These are phyloP conservation scores for Neopestalotiopsis sp. DNA, from an alignment of 2,329 filamentous ascomycete genomes.

Conservation along the genomic window DNA sequence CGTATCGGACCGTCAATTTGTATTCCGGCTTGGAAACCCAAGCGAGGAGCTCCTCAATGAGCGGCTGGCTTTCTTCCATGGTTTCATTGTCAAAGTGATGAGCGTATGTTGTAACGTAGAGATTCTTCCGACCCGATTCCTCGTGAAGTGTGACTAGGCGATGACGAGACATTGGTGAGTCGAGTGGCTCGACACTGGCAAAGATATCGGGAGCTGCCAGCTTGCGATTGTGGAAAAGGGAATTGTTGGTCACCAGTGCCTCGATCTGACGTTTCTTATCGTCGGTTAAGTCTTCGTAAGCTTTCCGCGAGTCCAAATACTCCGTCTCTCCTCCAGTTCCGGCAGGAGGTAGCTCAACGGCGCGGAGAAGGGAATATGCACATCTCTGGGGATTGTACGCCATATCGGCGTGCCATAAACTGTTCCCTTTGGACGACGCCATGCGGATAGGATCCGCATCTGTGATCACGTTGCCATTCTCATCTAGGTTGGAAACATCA, in stretches of 20 bases:
- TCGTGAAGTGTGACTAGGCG: slow-evolving; percentile 56
- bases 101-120: slow-evolving; percentile 58
- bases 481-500: slow-evolving; percentile 14
- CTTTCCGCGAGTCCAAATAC: slow-evolving; percentile 57
- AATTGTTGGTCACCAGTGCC: slow-evolving; percentile 54
- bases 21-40: slow-evolving; percentile 55
- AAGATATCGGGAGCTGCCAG: slow-evolving; percentile 55
- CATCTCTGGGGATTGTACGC: slow-evolving; percentile 60
- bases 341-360: slow-evolving; percentile 52
- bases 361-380: slow-evolving; percentile 55
- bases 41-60: slow-evolving; percentile 38
- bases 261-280: slow-evolving; percentile 40
- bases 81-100: slow-evolving; percentile 54
- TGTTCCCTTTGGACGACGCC: slow-evolving; percentile 43
- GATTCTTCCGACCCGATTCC: slow-evolving; percentile 52
- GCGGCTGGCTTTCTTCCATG: not conserved
- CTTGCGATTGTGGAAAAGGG: slow-evolving; percentile 58
- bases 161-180: slow-evolving; percentile 48
- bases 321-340: slow-evolving; percentile 55
- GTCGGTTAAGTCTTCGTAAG: slow-evolving; percentile 50
- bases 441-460: slow-evolving; percentile 26
- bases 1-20: slow-evolving; percentile 51
- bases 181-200: slow-evolving; percentile 45
- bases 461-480: slow-evolving; percentile 23
- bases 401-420: slow-evolving; percentile 59